A percentile compares a stretch with the other conserved stretches of the same genome.
Conservation (phyloP, 78 protist genomes). For the Trichosphaerium sp. region DNA sequence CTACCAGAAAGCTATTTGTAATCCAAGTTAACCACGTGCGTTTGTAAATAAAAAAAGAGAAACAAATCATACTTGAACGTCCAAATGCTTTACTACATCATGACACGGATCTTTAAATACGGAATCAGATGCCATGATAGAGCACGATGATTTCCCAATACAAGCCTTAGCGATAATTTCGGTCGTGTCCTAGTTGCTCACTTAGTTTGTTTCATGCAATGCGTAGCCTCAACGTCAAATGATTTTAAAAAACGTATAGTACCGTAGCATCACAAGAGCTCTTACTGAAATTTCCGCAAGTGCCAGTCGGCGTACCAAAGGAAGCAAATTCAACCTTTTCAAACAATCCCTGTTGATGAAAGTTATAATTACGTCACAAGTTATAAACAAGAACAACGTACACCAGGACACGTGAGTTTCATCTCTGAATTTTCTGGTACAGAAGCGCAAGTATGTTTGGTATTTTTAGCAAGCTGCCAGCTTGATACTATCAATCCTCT, state of each 20-base stretch:
- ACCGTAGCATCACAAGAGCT: too few relatives aligned
- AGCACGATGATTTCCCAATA: background rate
- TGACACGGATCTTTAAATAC: background rate
- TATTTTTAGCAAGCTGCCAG: too few relatives aligned
- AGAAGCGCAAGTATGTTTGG: too few relatives aligned
- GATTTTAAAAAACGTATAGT: background rate
- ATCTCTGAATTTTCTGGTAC: background rate
- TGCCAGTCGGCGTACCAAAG: background rate
- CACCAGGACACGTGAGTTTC: background rate
- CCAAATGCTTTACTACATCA: background rate
- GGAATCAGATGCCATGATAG: background rate
- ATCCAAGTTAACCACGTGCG: too few relatives aligned
- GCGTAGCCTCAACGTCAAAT: background rate
- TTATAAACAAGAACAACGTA: too few relatives aligned
- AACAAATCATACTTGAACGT: background rate
- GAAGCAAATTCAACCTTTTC: background rate
- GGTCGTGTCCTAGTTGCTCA: background rate
- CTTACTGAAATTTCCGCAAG: background rate
- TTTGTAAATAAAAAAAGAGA: background rate
- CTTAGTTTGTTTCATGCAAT: background rate
- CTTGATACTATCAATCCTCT: too few relatives aligned
- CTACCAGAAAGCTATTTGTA: too few relatives aligned
- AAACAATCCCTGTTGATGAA: too few relatives aligned
- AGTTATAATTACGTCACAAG: too few relatives aligned
- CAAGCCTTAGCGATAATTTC: background rate